These are phyloP conservation scores for Geranium brycei DNA, from an alignment of 345 rosid species.

Conservation along the genomic window DNA sequence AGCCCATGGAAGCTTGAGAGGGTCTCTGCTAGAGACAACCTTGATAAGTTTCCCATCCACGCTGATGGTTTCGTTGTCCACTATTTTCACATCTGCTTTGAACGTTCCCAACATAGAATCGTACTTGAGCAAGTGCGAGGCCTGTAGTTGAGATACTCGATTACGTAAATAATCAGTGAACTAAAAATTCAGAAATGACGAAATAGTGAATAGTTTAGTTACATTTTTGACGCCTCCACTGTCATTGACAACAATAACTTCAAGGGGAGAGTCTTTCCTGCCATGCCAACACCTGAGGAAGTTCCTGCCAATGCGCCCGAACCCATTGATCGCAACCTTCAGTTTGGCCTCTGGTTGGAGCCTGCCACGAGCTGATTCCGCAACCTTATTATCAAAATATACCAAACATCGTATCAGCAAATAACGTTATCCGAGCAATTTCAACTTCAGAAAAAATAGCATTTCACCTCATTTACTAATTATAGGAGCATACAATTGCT, in stretches of 20 bases:
- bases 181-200: not conserved
- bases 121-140: conserved; percentile 91
- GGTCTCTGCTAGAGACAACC: conserved; percentile 88
- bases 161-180: not conserved
- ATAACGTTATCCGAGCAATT: no score
- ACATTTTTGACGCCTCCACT: conserved; percentile 98
- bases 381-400: conserved; percentile 21
- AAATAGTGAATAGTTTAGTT: conserved; percentile 10
- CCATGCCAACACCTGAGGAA: conserved; percentile 99
- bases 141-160: conserved; percentile 25
- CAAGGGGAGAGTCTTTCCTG: conserved; percentile 83
- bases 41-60: conserved; percentile 86
- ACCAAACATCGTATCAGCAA: no score
- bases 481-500: no score
- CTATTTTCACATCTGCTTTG: conserved; percentile 80
- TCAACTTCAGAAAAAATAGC: no score
- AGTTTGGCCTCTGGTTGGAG: conserved; percentile 68
- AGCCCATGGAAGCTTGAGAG: conserved; percentile 97
- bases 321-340: conserved; percentile 96
- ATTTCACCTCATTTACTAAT: no score
- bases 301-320: conserved; percentile 96
- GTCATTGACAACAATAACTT: conserved; percentile 85
- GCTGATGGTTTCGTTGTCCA: conserved; percentile 61
- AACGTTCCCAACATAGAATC: conserved; percentile 94
- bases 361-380: conserved; percentile 34